Conservation (phyloP, 331 rosid genomes). For the Ulmus americana region DNA sequence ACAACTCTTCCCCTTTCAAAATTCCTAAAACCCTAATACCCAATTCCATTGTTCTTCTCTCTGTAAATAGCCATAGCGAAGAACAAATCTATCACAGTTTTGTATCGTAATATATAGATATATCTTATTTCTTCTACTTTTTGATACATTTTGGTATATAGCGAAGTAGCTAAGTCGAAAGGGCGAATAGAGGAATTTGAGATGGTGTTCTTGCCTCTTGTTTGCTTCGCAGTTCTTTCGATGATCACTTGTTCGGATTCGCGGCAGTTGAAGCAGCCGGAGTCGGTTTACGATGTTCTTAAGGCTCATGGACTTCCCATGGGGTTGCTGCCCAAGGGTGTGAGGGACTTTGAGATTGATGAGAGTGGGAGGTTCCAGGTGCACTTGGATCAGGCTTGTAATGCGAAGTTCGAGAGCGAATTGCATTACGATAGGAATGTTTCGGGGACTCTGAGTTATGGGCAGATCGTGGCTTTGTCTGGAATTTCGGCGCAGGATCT, state of each 20-base stretch:
- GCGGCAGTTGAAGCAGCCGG: slow-evolving; percentile 6
- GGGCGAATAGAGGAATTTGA: not conserved
- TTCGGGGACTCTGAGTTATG: slow-evolving; percentile 54
- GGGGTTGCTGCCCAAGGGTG: slow-evolving; percentile 70
- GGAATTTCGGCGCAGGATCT: slow-evolving; percentile 78
- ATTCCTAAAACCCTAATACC: slow-evolving; percentile 30
- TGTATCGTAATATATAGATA: not conserved
- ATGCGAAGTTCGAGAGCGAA: slow-evolving; percentile 75
- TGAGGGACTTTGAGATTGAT: slow-evolving; percentile 44
- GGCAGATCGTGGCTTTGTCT: slow-evolving; percentile 48
- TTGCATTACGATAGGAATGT: slow-evolving; percentile 78
- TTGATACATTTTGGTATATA: not conserved
- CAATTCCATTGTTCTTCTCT: not conserved
- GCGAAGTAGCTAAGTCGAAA: not conserved
- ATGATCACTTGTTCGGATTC: not conserved
- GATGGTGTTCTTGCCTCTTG: slow-evolving; percentile 27
- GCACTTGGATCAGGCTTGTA: slow-evolving; percentile 70
- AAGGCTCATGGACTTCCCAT: slow-evolving; percentile 61
- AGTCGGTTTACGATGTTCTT: slow-evolving; percentile 61
- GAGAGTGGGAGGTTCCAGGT: slow-evolving; percentile 49
- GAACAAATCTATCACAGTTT: not conserved
- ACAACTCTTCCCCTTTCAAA: slow-evolving; percentile 1
- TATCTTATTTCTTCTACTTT: not conserved
- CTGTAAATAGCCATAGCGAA: slow-evolving; percentile 3
- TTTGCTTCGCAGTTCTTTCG: slow-evolving; percentile 4